Percentiles rank a stretch among this genome's conserved stretches.
Conservation (phyloP, 768 basidiomycete genomes). For the Calocera cornea region DNA sequence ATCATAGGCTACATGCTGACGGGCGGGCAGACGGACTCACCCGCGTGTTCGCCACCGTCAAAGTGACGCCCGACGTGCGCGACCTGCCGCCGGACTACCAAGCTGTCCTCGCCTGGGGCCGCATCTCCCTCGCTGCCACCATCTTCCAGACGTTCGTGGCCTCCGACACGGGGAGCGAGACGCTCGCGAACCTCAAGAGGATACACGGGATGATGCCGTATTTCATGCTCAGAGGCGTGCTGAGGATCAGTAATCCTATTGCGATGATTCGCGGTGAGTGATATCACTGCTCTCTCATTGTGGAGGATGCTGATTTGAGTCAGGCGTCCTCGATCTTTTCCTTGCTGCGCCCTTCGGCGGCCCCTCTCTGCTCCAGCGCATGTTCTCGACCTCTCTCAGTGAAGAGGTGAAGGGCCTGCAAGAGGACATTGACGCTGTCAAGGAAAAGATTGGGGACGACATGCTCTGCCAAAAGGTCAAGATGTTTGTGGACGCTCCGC, state of each 20-base stretch:
- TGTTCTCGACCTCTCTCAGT: slow-evolving; percentile 85
- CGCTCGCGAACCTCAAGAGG: slow-evolving; percentile 74
- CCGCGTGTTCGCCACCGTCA: slow-evolving; percentile 77
- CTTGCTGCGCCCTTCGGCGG: slow-evolving; percentile 95
- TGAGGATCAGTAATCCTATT: slow-evolving; percentile 90
- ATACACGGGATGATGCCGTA: slow-evolving; percentile 97
- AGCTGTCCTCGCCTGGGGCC: slow-evolving; percentile 89
- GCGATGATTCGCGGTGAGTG: slow-evolving; percentile 77
- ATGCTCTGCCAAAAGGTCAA: slow-evolving; percentile 78
- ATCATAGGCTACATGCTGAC: neutral
- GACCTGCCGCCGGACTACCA: slow-evolving; percentile 72
- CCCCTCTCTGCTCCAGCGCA: slow-evolving; percentile 78
- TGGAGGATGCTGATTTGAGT: neutral
- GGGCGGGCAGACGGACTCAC: slow-evolving; percentile 65
- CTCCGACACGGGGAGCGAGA: slow-evolving; percentile 81
- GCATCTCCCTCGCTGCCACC: slow-evolving; percentile 91
- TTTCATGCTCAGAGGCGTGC: slow-evolving; percentile 81
- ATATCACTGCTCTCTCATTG: neutral
- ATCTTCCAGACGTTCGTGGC: slow-evolving; percentile 93
- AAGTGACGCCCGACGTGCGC: slow-evolving; percentile 58
- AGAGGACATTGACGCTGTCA: slow-evolving; percentile 77
- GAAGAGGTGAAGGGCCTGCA: slow-evolving; percentile 79
- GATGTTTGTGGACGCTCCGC: slow-evolving; percentile 72
- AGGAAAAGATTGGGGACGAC: slow-evolving; percentile 79
- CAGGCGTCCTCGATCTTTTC: slow-evolving; percentile 78